Conservation (phyloP, 208 protist species). For the Naegleria gruberi region DNA sequence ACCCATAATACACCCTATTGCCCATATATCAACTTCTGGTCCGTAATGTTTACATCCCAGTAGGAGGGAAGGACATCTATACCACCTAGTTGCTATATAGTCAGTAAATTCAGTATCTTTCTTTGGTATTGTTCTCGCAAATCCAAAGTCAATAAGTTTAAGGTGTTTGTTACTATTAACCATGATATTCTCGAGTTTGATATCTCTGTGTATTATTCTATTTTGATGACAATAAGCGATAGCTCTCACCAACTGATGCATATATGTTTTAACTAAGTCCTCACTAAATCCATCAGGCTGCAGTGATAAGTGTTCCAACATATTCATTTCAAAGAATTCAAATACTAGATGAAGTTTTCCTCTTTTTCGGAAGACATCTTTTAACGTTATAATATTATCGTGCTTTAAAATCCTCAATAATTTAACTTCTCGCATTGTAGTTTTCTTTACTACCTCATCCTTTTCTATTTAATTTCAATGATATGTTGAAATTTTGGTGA, state of each 20-base stretch:
- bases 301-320: conserved; percentile 72
- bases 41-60: conserved; percentile 62
- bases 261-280: conserved; percentile 49
- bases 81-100: conserved; percentile 81
- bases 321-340: conserved; percentile 73
- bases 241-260: conserved; percentile 74
- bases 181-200: conserved; percentile 81
- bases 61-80: conserved; percentile 79
- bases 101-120: conserved; percentile 55
- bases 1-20: conserved; percentile 74
- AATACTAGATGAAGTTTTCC: conserved; percentile 82
- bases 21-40: conserved; percentile 75
- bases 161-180: conserved; percentile 51
- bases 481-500: background rate
- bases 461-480: conserved; percentile 2
- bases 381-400: conserved; percentile 78
- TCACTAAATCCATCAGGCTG: conserved; percentile 48
- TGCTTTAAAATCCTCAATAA: conserved; percentile 69
- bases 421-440: conserved; percentile 77
- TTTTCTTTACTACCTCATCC: conserved; percentile 69
- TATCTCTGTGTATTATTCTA: conserved; percentile 76
- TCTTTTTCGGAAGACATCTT: conserved; percentile 68
- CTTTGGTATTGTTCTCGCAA: conserved; percentile 43
- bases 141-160: conserved; percentile 77
- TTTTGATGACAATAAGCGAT: conserved; percentile 75